Evolutionary conservation across 2,329 filamentous ascomycete species (phyloP).

Genomic region (Nectriaceae sp.): DNA sequence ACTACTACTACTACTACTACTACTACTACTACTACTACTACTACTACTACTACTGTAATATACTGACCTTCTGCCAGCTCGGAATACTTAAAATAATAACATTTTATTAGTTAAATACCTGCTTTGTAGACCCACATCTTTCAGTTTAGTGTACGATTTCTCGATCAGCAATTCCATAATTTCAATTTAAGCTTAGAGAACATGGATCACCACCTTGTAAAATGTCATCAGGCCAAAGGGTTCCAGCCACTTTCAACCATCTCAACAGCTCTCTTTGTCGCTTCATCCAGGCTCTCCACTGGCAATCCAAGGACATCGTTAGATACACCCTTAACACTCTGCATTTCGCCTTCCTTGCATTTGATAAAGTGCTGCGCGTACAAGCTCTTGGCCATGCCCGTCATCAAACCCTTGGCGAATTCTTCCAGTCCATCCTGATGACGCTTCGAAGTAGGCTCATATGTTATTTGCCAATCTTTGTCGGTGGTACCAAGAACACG

Average conservation of each 20-base stretch:
- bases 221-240: no score
- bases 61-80: no score
- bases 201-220: no score
- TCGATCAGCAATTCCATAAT: no score
- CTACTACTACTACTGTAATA: no score
- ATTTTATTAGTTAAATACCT: no score
- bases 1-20: no score
- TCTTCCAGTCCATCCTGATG: slow-evolving; percentile 5
- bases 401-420: neutral
- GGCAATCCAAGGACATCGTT: neutral
- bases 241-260: neutral
- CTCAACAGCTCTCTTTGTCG: slow-evolving; percentile 20
- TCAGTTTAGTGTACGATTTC: no score
- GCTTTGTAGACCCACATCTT: no score
- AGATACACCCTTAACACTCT: neutral
- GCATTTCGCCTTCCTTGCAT: neutral
- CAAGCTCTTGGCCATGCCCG: slow-evolving; percentile 2
- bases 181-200: no score
- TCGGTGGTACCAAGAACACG: slow-evolving; percentile 59
- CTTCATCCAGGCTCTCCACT: neutral
- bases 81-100: no score
- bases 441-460: slow-evolving; percentile 44
- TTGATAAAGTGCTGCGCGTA: slow-evolving; percentile 39
- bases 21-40: no score
- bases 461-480: slow-evolving; percentile 59